Evolutionary conservation across 345 rosid species (phyloP).

Genomic region (Rhizophora apiculata): DNA sequence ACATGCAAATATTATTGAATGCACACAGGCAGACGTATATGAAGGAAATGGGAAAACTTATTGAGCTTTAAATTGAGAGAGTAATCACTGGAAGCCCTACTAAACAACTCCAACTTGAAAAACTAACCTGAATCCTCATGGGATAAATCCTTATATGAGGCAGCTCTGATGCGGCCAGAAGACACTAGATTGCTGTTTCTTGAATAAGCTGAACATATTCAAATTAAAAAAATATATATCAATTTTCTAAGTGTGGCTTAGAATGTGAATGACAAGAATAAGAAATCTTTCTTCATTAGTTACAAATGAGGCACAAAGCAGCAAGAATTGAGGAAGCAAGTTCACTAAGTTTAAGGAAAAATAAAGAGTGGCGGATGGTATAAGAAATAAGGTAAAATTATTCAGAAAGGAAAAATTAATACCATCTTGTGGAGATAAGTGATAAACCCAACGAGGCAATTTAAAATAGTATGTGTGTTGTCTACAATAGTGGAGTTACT

Average conservation of each 20-base stretch:
- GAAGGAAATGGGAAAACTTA: too few relatives aligned
- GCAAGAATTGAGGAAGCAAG: too few relatives aligned
- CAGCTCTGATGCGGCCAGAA: slow-evolving; percentile 59
- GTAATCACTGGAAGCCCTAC: too few relatives aligned
- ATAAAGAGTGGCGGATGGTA: background rate
- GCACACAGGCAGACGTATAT: too few relatives aligned
- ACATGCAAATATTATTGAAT: too few relatives aligned
- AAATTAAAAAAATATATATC: background rate
- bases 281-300: too few relatives aligned
- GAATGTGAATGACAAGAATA: too few relatives aligned
- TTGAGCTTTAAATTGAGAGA: too few relatives aligned
- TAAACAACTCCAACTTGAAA: background rate
- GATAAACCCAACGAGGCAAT: slow-evolving; percentile 50
- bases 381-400: background rate
- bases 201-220: slow-evolving; percentile 57
- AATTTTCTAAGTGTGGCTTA: background rate
- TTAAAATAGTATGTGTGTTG: slow-evolving; percentile 53
- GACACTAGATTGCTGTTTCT: slow-evolving; percentile 88
- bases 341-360: background rate
- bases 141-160: slow-evolving; percentile 72
- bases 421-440: slow-evolving; percentile 74
- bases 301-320: too few relatives aligned
- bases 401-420: slow-evolving; percentile 1
- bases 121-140: slow-evolving; percentile 62
- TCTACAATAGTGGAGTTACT: slow-evolving; percentile 30